Evolutionary conservation across 192 early-diverging fungal species (phyloP).

Genomic region (Borealophlyctis nickersoniae): DNA sequence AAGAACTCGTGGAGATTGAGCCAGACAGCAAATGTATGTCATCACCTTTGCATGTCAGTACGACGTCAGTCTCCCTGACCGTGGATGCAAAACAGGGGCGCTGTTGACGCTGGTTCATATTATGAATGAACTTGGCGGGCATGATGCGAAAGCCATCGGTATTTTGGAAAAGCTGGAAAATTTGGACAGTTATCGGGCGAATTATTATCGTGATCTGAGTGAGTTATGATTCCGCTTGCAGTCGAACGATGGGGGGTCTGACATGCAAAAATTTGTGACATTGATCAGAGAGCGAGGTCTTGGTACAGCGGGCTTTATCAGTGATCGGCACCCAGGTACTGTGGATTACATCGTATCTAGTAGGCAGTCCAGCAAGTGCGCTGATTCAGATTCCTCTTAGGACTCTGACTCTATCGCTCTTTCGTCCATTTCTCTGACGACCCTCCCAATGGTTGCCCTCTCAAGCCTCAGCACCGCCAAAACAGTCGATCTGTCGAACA

Average conservation of each 20-base stretch:
- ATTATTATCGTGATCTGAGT: slow-evolving; percentile 45
- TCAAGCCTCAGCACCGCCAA: neutral
- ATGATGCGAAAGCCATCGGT: slow-evolving; percentile 41
- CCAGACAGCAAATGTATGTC: slow-evolving; percentile 78
- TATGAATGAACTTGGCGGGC: slow-evolving; percentile 38
- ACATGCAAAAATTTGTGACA: too few relatives aligned
- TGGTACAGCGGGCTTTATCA: neutral
- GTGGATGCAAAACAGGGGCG: too few relatives aligned
- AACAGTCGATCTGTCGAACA: neutral
- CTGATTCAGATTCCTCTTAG: neutral
- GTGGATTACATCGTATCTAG: neutral
- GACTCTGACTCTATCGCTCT: neutral
- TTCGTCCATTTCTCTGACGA: neutral
- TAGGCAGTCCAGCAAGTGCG: neutral
- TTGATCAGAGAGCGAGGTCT: neutral
- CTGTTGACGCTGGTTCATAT: slow-evolving; percentile 60
- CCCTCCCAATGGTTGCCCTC: neutral
- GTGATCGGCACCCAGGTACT: neutral
- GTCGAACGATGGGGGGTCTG: neutral
- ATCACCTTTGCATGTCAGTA: too few relatives aligned
- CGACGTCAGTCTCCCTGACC: too few relatives aligned
- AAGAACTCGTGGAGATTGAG: slow-evolving; percentile 73
- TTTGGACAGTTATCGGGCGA: slow-evolving; percentile 51
- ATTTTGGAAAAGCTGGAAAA: slow-evolving; percentile 47
- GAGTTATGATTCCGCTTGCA: neutral